phyloP scores from a whole-genome alignment of 225 moss, liverwort and hornwort species.

The Antitrichia curtipendula region DNA sequence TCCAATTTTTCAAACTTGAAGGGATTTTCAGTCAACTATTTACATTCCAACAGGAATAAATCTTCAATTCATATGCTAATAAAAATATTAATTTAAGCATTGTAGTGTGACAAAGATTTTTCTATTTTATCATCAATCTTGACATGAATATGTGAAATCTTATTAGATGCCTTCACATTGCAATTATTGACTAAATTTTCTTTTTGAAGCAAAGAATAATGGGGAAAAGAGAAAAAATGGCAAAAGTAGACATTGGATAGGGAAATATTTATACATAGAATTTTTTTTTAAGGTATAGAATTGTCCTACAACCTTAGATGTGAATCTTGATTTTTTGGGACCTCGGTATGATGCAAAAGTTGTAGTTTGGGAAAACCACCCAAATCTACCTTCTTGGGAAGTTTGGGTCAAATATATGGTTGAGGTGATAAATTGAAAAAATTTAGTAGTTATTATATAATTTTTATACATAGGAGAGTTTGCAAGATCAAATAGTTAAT shows the following conservation, averaged over 20 bases:
- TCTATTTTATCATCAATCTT: neutral
- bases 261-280: neutral
- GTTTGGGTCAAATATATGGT: rapidly evolving
- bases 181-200: neutral
- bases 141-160: neutral
- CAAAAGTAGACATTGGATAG: neutral
- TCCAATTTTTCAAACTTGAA: neutral
- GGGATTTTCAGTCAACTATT: neutral
- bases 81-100: neutral
- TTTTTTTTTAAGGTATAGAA: neutral
- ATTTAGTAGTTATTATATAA: neutral
- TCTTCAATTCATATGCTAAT: neutral
- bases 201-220: too few relatives aligned
- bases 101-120: neutral
- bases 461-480: neutral
- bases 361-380: too few relatives aligned
- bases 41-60: neutral
- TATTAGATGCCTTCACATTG: neutral
- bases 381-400: rapidly evolving
- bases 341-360: neutral
- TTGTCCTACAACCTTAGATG: too few relatives aligned
- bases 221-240: too few relatives aligned
- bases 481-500: neutral
- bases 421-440: neutral
- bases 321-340: neutral